Evolutionary conservation across 1,284 basidiomycete genomes (phyloP), one percentile per base, ranked within the genome.

Genomic region (Cryptococcus depauperatus): DNA sequence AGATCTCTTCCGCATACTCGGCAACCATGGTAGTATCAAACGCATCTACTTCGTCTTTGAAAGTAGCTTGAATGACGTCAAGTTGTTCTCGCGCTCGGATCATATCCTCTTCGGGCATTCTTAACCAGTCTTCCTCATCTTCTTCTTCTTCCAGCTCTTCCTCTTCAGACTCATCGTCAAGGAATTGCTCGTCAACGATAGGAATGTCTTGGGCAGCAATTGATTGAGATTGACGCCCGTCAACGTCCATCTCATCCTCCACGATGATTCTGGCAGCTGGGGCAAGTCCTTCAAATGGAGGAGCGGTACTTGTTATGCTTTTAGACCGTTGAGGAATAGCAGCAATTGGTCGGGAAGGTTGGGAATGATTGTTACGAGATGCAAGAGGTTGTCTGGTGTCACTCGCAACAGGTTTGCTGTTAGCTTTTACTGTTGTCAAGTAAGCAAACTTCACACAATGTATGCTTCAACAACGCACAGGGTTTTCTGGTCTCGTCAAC

Each of bases 1-100:
- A 98, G 65, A 99, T 98, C 50, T 98, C 93, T 25, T 92, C 87
- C 22, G 91, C 80, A 66, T 99, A 99, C 70, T 99, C 95, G 37
- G 91, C 90, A 19, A 95, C 91, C 93, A 99, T 96, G 9, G 88
- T 90, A 22, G 85, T 85, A 72, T 99, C 95, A 57, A 81, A 82
- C 62, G 83, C 77, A 63, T 96, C 91, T 21, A 85, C 75, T 45
- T 86, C 82, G 51, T 90, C 86, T 35, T 82, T 76, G 59, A 70
- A 75, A 47, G 52, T 66, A 52, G 50, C 54, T 49, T 61, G 59
- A 37, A 75, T 59, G 38, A 61, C 53, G 21, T 60, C 54, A 26
- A 75, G 53, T 44, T 69, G 52, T 26, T 58, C 50, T 30, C 61
- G 51, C 23, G 59, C 64, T 21, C 53, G 43, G n/a, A 49, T 23